Base-by-base conservation (phyloP, 2,329 filamentous ascomycete genomes). In the Xylariaceae sp. region DNA sequence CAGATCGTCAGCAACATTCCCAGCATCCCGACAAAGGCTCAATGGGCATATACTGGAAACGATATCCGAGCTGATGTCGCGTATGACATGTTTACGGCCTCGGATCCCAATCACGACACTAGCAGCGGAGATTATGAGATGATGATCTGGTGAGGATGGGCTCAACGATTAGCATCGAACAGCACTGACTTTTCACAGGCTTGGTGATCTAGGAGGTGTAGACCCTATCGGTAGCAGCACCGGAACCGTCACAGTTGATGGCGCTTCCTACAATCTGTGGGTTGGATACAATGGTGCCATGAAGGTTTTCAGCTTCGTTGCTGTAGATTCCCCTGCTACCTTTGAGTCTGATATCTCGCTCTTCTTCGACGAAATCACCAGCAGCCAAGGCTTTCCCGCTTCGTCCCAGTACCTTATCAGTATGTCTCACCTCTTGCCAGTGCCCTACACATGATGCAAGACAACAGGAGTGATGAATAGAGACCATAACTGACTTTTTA, bases 221-320 rank as follows among this genome's bases (percentile, higher is more conserved):
- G 23, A 45, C 17, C 50, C 50, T 19, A 53, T 53, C 27, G 50
- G 50, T 6, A 45, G 39, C 12, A 47, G 44, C n/a, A 35, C 22
- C 2, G 50, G 50, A 12, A 43, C 10, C 16, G 50, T 53, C 22
- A 50, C 17, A 11, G 37, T 53, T 3, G 47, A 8, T 1, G 50
- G 47, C 17, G n/a, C 4, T 7, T 47, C 11, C 23, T 53, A 44
- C 47, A 42, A 53, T 7, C 14, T 53, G 7, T 50, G 40, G 44
- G 12, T 50, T 22, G 50, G 50, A 6, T 50, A 53, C 11, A 53
- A 53, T 45, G 50, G 50, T 17, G 19, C 44, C 10, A 53, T 42
- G 50, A 47, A 48, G 34, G 50, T 53, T 0, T 53, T 47, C 47
- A 53, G 50, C 47, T 53, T 50, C 42, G 47, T 53, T 1, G 50